Conservation (phyloP, 371 early-diverging fungal species). For the Mortierella sp. region DNA sequence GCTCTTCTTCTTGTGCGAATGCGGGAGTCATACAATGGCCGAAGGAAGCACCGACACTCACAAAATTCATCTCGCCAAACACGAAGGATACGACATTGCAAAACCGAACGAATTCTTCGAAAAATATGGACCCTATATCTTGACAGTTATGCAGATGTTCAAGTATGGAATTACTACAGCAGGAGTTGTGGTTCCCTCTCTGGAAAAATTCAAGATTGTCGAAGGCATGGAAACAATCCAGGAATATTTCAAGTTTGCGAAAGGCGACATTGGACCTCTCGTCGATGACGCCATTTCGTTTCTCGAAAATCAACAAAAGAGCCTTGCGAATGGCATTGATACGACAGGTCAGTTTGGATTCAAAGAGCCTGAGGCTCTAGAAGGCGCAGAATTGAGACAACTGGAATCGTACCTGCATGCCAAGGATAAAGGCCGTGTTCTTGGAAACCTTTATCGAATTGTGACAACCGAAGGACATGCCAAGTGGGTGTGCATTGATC, state of each 20-base stretch:
- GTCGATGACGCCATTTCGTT: too few relatives aligned
- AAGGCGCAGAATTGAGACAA: slow-evolving; percentile 7
- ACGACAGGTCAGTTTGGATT: background rate
- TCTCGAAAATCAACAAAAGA: too few relatives aligned
- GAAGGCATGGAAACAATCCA: slow-evolving; percentile 7
- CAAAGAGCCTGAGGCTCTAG: background rate
- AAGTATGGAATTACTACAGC: slow-evolving; percentile 6
- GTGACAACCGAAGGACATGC: slow-evolving; percentile 13
- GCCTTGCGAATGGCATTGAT: background rate
- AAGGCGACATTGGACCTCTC: too few relatives aligned
- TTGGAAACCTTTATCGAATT: slow-evolving; percentile 21
- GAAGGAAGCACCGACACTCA: slow-evolving; percentile 9
- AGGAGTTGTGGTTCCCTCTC: slow-evolving; percentile 5
- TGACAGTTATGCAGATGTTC: background rate
- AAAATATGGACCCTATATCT: background rate
- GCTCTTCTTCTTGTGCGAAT: slow-evolving; percentile 27
- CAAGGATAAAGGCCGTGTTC: background rate
- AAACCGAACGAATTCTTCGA: slow-evolving; percentile 25
- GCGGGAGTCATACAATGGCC: slow-evolving; percentile 26
- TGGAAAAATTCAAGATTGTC: background rate
- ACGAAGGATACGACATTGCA: slow-evolving; percentile 21
- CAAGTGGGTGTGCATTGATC: slow-evolving; percentile 33
- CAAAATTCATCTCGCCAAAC: slow-evolving; percentile 17
- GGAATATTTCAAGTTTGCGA: background rate
- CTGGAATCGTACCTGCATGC: slow-evolving; percentile 4